phyloP scores from a whole-genome alignment of 140 eudicot genomes.

The Eryngium alpinum region DNA sequence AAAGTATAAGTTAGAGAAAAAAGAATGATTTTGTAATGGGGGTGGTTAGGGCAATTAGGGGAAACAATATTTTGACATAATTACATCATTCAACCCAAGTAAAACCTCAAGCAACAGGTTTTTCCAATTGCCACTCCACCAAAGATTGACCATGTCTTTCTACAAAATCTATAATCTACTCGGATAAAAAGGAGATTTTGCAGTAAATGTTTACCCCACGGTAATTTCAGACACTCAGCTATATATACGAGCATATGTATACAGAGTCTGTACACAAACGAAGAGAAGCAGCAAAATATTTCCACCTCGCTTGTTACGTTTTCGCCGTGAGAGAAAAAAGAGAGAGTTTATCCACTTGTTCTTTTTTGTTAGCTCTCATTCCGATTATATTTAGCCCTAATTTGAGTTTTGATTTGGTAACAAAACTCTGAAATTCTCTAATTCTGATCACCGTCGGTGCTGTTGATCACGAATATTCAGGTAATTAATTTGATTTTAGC shows the following conservation, averaged over 20 bases:
- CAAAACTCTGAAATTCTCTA: not conserved
- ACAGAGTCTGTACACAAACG: no score
- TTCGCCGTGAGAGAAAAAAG: no score
- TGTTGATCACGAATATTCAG: constrained; percentile 3
- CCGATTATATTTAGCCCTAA: not conserved
- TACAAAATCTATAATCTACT: not conserved
- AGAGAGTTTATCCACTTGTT: not conserved
- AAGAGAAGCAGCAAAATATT: no score
- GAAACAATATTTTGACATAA: no score
- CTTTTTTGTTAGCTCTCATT: not conserved
- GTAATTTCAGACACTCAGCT: not conserved
- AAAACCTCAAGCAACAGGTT: no score
- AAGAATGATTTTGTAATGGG: no score
- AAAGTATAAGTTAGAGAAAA: no score
- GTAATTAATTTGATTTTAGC: not conserved
- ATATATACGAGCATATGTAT: no score
- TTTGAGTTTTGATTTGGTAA: not conserved
- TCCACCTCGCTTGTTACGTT: no score
- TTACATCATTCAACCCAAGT: not conserved
- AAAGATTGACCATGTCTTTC: not conserved
- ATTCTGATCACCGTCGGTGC: not conserved
- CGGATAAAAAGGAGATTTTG: not conserved
- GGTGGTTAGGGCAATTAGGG: no score
- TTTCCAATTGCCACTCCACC: not conserved
- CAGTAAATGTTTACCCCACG: not conserved